A percentile compares a stretch with the other conserved stretches of the same genome.
phyloP scores from a whole-genome alignment of 2,329 filamentous ascomycete species.

The Xenosphaeropsis pyriputrescens region DNA sequence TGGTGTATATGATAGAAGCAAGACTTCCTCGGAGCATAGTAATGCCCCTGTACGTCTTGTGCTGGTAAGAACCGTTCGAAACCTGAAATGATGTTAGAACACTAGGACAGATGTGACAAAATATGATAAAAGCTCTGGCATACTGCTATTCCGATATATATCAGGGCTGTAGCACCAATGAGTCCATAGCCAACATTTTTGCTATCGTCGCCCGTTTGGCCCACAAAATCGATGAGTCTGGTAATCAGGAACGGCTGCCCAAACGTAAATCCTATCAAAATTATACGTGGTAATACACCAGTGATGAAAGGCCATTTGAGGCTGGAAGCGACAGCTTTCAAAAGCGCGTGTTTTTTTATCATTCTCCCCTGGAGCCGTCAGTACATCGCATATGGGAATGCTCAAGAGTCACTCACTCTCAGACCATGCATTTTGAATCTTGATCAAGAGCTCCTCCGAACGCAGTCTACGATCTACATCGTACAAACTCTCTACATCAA shows the following conservation, averaged over 20 bases:
- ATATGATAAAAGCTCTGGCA: no score
- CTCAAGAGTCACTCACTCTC: no score
- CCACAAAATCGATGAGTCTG: conserved; percentile 15
- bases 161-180: conserved; percentile 23
- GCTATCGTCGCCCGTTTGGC: conserved; percentile 11
- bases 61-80: conserved; percentile 17
- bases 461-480: no score
- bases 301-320: not conserved
- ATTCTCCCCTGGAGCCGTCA: not conserved
- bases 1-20: conserved; percentile 18
- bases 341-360: no score
- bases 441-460: no score
- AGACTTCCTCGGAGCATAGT: conserved; percentile 22
- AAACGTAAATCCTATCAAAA: conserved; percentile 15
- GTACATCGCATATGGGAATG: no score
- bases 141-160: conserved; percentile 27
- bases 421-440: no score
- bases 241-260: conserved; percentile 21
- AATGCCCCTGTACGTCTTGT: conserved; percentile 21
- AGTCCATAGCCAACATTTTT: conserved; percentile 21
- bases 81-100: no score
- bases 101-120: no score
- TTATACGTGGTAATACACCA: not conserved
- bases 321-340: not conserved
- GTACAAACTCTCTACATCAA: conserved; percentile 6